Base-by-base conservation (phyloP, 2,329 filamentous ascomycete species). In the Ophiostoma populinum region DNA sequence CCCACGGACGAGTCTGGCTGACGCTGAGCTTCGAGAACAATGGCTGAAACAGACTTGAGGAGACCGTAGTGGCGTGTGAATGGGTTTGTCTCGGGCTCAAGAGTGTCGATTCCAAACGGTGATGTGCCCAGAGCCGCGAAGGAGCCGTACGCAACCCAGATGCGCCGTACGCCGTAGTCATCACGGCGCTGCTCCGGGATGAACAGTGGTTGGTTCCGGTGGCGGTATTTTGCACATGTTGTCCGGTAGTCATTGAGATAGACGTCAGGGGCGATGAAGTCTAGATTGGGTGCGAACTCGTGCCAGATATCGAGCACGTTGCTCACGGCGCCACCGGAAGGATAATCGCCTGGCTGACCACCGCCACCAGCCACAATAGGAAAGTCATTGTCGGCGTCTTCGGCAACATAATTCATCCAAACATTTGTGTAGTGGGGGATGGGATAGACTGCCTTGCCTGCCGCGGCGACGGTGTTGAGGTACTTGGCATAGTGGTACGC, bases 131-230 rank as follows among this genome's bases (percentile, higher is more conserved):
- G 33, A 8, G 47, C 47, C 20, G 43, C 43, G 33, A 48, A 51
- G 2, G 29, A 31, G 8, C 29, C 29, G 29, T 31, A 31, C 6
- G 61, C 54, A 0, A 53, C 34, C 57, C 58, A 64, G 1, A 62
- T 45, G 2, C 61, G 42, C 6, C 58, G 46, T 0, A 57, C 53
- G 6, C 61, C 61, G 19, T 56, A 51, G 24, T 61, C 60, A 35
- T 66, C 63, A 10, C 63, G 53, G 5, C 62, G 51, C 43, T 67
- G 63, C 47, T 67, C 63, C 0, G 63, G 63, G 24, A 67, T 65
- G 41, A 67, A 65, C 0, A 67, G 51, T 0, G 61, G 53, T 41
- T 65, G 58, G 9, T 31, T 31, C 16, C 29, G 29, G 29, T 31
- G 29, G 29, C 29, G 29, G 19, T 31, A 31, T n/a, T 31, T 31